Evolutionary conservation across 306 rosid species (phyloP).

Genomic region (Rosa rugosa): DNA sequence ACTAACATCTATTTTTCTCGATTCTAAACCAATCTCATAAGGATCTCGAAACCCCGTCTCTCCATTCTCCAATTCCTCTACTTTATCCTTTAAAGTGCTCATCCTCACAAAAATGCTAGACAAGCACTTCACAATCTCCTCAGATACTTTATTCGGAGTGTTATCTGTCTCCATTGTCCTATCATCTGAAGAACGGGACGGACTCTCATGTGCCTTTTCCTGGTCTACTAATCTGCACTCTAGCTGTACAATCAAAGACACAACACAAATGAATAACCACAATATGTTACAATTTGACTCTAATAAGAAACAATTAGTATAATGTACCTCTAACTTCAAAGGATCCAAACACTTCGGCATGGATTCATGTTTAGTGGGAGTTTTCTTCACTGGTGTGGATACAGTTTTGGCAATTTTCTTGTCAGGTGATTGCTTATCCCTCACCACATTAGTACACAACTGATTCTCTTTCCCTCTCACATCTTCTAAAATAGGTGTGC

Average conservation of each 20-base stretch:
- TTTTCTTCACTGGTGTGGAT: conserved; percentile 51
- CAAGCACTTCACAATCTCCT: conserved; percentile 76
- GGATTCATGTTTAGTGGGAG: conserved; percentile 50
- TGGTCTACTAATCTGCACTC: conserved; percentile 54
- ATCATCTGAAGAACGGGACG: conserved; percentile 46
- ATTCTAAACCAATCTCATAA: conserved; percentile 55
- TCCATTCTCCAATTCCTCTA: conserved; percentile 40
- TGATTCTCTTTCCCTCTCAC: conserved; percentile 72
- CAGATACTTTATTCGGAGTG: conserved; percentile 70
- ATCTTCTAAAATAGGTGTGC: conserved; percentile 48
- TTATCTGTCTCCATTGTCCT: conserved; percentile 40
- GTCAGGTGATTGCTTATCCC: conserved; percentile 56
- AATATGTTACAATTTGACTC: conserved; percentile 22
- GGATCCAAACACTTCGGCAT: conserved; percentile 46
- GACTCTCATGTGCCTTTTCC: conserved; percentile 53
- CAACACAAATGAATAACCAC: conserved; percentile 14
- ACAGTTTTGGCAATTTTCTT: conserved; percentile 49
- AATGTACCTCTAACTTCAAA: conserved; percentile 53
- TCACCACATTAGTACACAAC: conserved; percentile 44
- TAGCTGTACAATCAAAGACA: conserved; percentile 43
- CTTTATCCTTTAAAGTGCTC: conserved; percentile 53
- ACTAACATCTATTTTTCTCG: conserved; percentile 56
- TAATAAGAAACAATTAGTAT: conserved; percentile 1
- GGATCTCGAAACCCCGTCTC: conserved; percentile 66
- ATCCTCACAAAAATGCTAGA: conserved; percentile 59